Evolutionary conservation across 1,284 basidiomycete species (phyloP).

Genomic region (Leccinum pseudoinsigne): DNA sequence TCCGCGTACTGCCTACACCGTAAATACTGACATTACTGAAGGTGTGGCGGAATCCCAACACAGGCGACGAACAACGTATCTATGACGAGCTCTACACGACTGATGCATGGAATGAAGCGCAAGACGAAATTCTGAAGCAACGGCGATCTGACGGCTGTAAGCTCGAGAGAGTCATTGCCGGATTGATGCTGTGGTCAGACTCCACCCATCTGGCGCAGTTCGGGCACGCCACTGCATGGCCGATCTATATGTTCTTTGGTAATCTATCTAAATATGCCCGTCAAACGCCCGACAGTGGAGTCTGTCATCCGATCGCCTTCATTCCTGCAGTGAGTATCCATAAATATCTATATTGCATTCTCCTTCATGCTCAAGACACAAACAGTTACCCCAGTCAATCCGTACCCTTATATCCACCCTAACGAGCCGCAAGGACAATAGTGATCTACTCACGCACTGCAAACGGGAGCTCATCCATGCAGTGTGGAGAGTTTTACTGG

Average conservation of each 20-base stretch:
- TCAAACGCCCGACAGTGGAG: neutral
- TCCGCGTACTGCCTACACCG: neutral
- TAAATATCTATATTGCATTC: neutral
- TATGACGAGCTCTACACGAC: conserved; percentile 1
- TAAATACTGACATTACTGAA: neutral
- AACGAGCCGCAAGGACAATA: neutral
- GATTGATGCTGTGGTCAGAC: conserved; percentile 9
- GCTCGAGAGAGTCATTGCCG: conserved; percentile 1
- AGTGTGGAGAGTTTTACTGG: neutral
- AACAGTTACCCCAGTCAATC: neutral
- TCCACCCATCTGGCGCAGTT: conserved; percentile 1
- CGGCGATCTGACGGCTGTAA: neutral
- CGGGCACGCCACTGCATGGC: neutral
- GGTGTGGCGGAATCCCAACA: neutral
- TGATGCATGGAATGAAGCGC: neutral
- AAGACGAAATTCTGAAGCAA: neutral
- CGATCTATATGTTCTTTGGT: neutral
- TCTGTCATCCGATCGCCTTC: neutral
- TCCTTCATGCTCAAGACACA: neutral
- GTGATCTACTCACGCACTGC: neutral
- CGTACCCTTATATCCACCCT: neutral
- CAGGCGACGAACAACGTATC: neutral
- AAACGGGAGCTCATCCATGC: neutral
- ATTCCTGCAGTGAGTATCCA: neutral
- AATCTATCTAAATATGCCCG: conserved; percentile 8